Base-by-base conservation (phyloP, 108 stramenopile genomes). In the Aurantiochytrium sp. region DNA sequence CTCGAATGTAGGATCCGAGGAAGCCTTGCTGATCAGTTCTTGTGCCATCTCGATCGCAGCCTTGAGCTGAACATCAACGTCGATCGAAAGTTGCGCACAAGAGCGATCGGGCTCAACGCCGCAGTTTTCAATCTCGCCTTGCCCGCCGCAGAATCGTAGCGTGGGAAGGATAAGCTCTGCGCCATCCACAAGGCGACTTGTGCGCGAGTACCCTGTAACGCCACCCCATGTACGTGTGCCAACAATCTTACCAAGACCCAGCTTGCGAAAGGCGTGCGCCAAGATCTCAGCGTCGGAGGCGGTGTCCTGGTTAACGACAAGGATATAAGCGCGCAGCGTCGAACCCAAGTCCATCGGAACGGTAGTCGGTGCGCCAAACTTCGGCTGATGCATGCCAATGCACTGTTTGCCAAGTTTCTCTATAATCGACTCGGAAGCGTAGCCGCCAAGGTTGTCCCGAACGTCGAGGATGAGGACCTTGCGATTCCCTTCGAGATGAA, bases 151-250 rank as follows among this genome's bases (percentile, higher is more conserved):
- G 23, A 83, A 83, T 8, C 49, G 51, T 18, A 83, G n/a, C 23
- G 76, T 83, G n/a, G 76, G 76, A 12, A 53, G 12, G 12, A 28
- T 83, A 23, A 83, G 45, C 12, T 83, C 45, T 6, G 49, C n/a
- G 45, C 76, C 76, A 35, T 83, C 76, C 16, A 83, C 76, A 0
- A 83, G 23, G 3, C 28, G 28, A 45, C 49, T 83, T 23, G 76
- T 53, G 6, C 49, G 45, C 12, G 76, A 83, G 28, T 53, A 53
- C 4, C 76, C 76, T 0, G 76, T 83, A 6, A 83, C 76, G 76
- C 76, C 76, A 12, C 76, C 76, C 76, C 76, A 83, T 12, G 76
- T 83, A 18, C 49, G 45, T 18, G 76, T 83, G 45, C 76, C 76
- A 4, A 83, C 76, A 35, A 83, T 53, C 4, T 83, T 83, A 45